Percentiles rank a stretch among this genome's conserved stretches.
These are phyloP conservation scores for Penicillium subrubescens DNA, from an alignment of 495 filamentous ascomycete species.

Conservation along the genomic window DNA sequence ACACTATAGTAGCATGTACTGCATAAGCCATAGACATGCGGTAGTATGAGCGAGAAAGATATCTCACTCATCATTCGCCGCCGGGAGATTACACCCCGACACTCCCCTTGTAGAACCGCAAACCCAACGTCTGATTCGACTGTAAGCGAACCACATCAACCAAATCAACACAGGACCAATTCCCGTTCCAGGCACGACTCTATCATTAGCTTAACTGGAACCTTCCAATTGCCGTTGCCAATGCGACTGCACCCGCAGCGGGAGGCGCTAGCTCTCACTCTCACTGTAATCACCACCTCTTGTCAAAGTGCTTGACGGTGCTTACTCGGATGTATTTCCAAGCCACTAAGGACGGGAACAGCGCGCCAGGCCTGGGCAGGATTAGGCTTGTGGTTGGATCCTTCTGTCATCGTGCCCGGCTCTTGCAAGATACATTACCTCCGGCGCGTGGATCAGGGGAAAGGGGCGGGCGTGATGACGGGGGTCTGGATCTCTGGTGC, in stretches of 20 bases:
- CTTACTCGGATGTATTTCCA: conserved; percentile 19
- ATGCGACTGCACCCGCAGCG: conserved; percentile 16
- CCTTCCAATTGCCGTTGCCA: not conserved
- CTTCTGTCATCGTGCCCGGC: conserved; percentile 2
- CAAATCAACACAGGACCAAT: not conserved
- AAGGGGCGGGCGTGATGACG: not conserved
- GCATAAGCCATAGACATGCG: no score
- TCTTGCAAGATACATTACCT: conserved; percentile 2
- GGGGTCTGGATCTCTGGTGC: not conserved
- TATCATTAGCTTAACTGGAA: not conserved
- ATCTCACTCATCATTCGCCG: not conserved
- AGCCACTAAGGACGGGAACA: conserved; percentile 13
- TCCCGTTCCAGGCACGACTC: not conserved
- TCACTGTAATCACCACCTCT: not conserved
- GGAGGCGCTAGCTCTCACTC: conserved; percentile 13
- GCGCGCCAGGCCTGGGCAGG: not conserved
- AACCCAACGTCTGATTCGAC: not conserved
- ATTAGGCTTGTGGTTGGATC: conserved; percentile 12
- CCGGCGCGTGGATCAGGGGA: conserved; percentile 1
- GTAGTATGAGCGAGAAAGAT: no score
- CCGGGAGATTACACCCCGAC: not conserved
- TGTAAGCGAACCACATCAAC: not conserved
- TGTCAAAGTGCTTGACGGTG: conserved; percentile 23
- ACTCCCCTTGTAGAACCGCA: not conserved
- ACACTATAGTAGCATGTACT: no score